A percentile compares a stretch with the other conserved stretches of the same genome.
phyloP scores from a whole-genome alignment of 2,329 filamentous ascomycete species.

The Exophiala oligosperma region DNA sequence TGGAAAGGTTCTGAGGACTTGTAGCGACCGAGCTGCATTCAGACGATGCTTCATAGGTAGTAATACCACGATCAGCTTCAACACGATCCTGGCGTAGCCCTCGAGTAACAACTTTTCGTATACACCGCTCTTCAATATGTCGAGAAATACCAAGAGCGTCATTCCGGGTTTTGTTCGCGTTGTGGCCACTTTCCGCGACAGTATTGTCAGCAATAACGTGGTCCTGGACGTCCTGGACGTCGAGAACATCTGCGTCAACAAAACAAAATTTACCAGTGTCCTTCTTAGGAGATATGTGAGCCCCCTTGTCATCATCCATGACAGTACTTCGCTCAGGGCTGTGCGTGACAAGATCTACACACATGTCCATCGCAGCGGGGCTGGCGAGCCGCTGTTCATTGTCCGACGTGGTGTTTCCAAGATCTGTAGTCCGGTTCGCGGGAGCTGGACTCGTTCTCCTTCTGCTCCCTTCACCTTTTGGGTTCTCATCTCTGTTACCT shows the following conservation, averaged over 20 bases:
- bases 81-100: not conserved
- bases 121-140: not conserved
- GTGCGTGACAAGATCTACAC: no score
- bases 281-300: no score
- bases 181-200: not conserved
- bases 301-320: no score
- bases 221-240: not conserved
- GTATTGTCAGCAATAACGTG: not conserved
- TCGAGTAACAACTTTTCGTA: not conserved
- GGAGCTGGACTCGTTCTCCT: not conserved
- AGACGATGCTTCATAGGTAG: no score
- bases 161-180: not conserved
- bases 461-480: not conserved
- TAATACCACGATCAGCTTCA: no score
- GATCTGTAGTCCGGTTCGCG: no score
- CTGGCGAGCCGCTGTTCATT: not conserved
- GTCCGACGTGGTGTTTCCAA: no score
- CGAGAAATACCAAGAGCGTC: not conserved
- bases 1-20: no score
- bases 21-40: no score
- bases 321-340: no score
- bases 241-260: not conserved
- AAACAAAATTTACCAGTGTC: not conserved
- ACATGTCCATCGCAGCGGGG: not conserved
- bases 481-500: not conserved